Base-by-base conservation (phyloP, 305 asterid genomes). In the Rubia tinctorum region DNA sequence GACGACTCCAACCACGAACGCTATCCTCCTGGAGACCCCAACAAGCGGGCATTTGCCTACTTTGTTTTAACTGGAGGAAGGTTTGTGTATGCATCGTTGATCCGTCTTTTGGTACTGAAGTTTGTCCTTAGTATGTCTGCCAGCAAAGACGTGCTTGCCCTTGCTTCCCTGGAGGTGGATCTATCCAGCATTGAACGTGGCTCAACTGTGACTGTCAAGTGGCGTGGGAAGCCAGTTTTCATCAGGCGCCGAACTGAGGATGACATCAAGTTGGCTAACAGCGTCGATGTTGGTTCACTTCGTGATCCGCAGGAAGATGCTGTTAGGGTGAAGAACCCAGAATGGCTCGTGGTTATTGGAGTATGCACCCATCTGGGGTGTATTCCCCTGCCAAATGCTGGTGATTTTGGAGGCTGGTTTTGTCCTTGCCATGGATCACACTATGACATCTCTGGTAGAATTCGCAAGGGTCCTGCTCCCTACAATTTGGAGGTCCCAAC, bases 71-170 rank as follows among this genome's bases (percentile, higher is more conserved):
- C 89, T 0, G 92, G 95, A 40, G 92, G 91, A 79, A 87, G 95
- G 81, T 89, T 89, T 47, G 91, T 87, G 30, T 84, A 89, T 58
- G 95, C 95, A 15, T 89, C 95, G 0, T 47, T 87, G 71, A 88
- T 90, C 71, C 95, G 90, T 84, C 95, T 89, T 71, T 79, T 89
- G 71, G 86, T 87, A 20, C 95, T 89, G 64, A 87, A 89, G 71
- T 86, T 89, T 73, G 88, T 87, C 20, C 59, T 89, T 82, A 89
- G 95, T 85, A 89, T 89, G 95, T 89, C 92, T 61, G 95, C 95
- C 58, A 89, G 88, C 77, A 89, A 89, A 55, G 92, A 89, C 27
- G 95, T 89, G 62, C 92, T 87, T 37, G 90, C 92, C 44, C 90
- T 85, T 30, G 89, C 89, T 49, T 83, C 87, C 56, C 78, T 85